A percentile compares a stretch with the other conserved stretches of the same genome.
Evolutionary conservation across 2,329 filamentous ascomycete genomes (phyloP).

Genomic region (Penicillium olsonii): DNA sequence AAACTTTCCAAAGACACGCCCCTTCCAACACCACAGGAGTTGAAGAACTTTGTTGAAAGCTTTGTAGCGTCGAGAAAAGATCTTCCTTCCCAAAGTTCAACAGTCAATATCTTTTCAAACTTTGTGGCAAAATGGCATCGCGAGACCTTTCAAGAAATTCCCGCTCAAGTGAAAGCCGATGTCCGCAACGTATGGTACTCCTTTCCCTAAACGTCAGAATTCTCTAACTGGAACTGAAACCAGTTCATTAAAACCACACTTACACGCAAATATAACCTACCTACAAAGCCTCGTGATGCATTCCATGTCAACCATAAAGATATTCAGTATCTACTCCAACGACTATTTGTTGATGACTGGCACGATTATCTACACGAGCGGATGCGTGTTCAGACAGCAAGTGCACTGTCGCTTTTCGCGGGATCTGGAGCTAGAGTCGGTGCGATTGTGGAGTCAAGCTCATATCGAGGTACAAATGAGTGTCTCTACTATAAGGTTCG

Average conservation of each 20-base stretch:
- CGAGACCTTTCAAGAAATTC: constrained; percentile 13
- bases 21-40: constrained; percentile 3
- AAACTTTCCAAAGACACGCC: background rate
- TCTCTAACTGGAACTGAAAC: no score
- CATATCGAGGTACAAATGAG: constrained; percentile 18
- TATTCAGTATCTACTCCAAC: constrained; percentile 16
- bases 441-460: constrained; percentile 18
- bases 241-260: constrained; percentile 17
- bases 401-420: constrained; percentile 5
- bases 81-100: constrained; percentile 8
- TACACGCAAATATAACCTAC: constrained; percentile 11
- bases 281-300: constrained; percentile 14
- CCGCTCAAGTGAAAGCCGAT: constrained; percentile 12
- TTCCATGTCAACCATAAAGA: constrained; percentile 17
- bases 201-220: no score
- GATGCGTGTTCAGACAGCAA: constrained; percentile 3
- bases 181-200: constrained; percentile 16
- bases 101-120: constrained; percentile 7
- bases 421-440: constrained; percentile 5
- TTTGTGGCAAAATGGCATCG: constrained; percentile 16
- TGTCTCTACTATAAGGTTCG: constrained; percentile 24
- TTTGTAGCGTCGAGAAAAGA: constrained; percentile 12
- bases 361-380: constrained; percentile 9
- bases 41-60: constrained; percentile 18
- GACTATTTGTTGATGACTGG: constrained; percentile 10